Base-by-base conservation (phyloP, 345 rosid species). In the Salix brachista region DNA sequence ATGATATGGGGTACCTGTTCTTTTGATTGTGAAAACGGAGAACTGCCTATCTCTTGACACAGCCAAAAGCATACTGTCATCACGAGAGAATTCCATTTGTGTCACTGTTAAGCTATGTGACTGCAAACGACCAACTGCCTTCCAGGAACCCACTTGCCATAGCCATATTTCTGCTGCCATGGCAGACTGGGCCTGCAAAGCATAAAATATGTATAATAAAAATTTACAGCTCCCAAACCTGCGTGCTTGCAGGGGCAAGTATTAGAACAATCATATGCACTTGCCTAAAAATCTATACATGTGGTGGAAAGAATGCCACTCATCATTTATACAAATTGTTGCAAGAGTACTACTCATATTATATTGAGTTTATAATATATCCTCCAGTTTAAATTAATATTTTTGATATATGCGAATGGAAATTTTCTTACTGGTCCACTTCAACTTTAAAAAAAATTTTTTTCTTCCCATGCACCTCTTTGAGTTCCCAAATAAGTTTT, bases 101-200 rank as follows among this genome's bases (percentile, higher is more conserved):
- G 99, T 96, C 50, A 93, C 98, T 39, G 99, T 93, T 85, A 96
- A 89, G 84, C 87, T 91, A 89, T 90, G 99, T 79, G 99, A 90
- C 80, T 91, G 91, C 90, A 96, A 80, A 61, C 90, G 89, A 69
- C 93, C 92, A 65, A 92, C 89, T 66, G 92, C 86, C 85, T 93
- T 96, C 97, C 99, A 96, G n/a, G 95, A 86, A 78, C 98, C 95
- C 66, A 91, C 97, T 84, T 92, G 87, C 99, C 97, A 96, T 32
- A 91, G 79, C 97, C 95, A 92, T 88, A 96, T 90, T 72, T 96
- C 97, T 3, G 99, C 98, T 72, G 87, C 94, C 74, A 91, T 23
- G 25, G 86, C 87, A 65, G 97, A 88, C 66, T 93, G 97, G 42
- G 95, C 99, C 99, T 96, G 86, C 74, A 86, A 71, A 56, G 79